Evolutionary conservation across 768 basidiomycete genomes (phyloP), one percentile per base, ranked within the genome.

Genomic region (Artomyces pyxidatus): DNA sequence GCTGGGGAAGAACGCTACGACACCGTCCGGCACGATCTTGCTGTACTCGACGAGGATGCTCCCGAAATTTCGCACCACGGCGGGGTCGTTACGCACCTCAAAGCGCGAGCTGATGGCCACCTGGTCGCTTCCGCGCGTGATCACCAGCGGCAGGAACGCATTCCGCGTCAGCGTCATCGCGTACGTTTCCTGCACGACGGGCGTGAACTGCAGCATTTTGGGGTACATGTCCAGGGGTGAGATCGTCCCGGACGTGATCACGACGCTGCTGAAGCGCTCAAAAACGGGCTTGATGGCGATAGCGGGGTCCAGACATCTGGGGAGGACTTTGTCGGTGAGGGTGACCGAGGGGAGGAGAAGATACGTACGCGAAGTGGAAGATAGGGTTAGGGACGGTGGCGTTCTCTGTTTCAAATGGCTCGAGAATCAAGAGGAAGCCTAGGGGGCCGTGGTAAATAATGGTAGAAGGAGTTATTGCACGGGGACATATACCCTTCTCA

Each of bases 161-260:
- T 97, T 95, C 53, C 96, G 79, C 11, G 91, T 88, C 38, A 99
- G 74, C 17, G 96, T 94, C 96, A 99, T 99, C 1, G 95, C 80
- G 68, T 99, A 99, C 1, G 88, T 90, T 66, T 97, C 94, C 69
- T 93, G 88, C 6, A 97, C 88, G 17, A 95, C 93, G 2, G 96
- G 94, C 16, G 89, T 90, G 66, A 99, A 99, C 57, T 93, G 91
- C 26, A 99, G 75, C 89, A 99, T 99, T 69, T 98, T 99, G 11
- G 96, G 96, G 65, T 99, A 99, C 96, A 99, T 99, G 68, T 99
- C 96, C 50, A 99, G 68, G 2, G 96, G 96, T 1, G 94, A 97
- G 58, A 99, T 92, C 10, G 96, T 99, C 58, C 96, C 96, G 4
- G 93, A 97, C 0, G 96, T 99, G 64, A 99, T 99, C 55, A 99